phyloP scores from a whole-genome alignment of 1,139 yeast genomes.

The Sugiyamaella pinicola region DNA sequence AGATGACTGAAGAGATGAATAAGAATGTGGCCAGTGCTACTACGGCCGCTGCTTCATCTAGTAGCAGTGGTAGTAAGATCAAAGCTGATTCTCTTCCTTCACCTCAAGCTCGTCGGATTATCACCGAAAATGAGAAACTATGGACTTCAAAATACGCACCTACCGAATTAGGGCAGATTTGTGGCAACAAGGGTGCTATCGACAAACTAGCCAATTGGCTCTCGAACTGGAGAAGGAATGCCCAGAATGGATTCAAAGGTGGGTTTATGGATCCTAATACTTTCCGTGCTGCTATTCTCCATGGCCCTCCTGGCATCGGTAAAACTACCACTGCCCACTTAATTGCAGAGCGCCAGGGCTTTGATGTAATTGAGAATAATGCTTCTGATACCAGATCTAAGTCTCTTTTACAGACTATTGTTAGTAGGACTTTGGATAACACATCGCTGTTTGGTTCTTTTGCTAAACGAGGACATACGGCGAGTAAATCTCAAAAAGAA shows the following conservation, averaged over 20 bases:
- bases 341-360: slow-evolving; percentile 78
- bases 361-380: slow-evolving; percentile 79
- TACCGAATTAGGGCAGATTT: slow-evolving; percentile 65
- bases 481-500: slow-evolving; percentile 47
- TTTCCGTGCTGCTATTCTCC: slow-evolving; percentile 79
- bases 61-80: neutral
- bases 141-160: slow-evolving; percentile 98
- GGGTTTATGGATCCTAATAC: slow-evolving; percentile 54
- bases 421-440: slow-evolving; percentile 74
- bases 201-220: slow-evolving; percentile 72
- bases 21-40: slow-evolving; percentile 28
- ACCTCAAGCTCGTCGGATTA: slow-evolving; percentile 3
- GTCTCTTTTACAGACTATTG: slow-evolving; percentile 63
- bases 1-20: slow-evolving; percentile 46
- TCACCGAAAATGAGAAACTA: slow-evolving; percentile 41
- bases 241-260: slow-evolving; percentile 57
- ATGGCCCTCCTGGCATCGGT: slow-evolving; percentile 98
- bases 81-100: neutral
- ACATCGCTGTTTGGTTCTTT: slow-evolving; percentile 51
- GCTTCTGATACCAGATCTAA: slow-evolving; percentile 95
- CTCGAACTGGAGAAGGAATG: slow-evolving; percentile 67
- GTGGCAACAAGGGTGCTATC: slow-evolving; percentile 87
- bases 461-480: slow-evolving; percentile 45
- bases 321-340: slow-evolving; percentile 91
- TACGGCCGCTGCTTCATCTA: slow-evolving; percentile 1